These are phyloP conservation scores for Phyllosticta capitalensis DNA, from an alignment of 2,329 filamentous ascomycete genomes.

Conservation along the genomic window DNA sequence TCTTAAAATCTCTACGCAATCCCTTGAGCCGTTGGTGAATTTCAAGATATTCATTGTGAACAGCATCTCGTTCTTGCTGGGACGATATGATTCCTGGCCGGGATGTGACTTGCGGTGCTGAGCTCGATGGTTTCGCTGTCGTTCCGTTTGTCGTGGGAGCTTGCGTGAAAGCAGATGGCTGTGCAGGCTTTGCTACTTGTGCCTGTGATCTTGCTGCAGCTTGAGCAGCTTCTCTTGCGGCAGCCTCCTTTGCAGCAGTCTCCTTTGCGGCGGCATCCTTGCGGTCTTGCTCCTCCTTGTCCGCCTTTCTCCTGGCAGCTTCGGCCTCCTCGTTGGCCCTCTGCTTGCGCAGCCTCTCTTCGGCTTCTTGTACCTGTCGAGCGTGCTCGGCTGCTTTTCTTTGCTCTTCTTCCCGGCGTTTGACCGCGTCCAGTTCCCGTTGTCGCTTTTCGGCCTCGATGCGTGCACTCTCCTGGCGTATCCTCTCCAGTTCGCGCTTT, in stretches of 20 bases:
- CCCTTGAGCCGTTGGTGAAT: constrained; percentile 28
- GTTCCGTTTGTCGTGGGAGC: background rate
- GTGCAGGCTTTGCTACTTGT: constrained; percentile 17
- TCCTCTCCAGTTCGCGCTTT: constrained; percentile 27
- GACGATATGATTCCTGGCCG: constrained; percentile 1
- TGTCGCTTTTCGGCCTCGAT: constrained; percentile 28
- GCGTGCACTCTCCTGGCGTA: constrained; percentile 36
- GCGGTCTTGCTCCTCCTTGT: constrained; percentile 16
- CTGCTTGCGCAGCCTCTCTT: constrained; percentile 22
- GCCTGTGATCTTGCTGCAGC: constrained; percentile 18
- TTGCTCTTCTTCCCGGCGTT: constrained; percentile 24
- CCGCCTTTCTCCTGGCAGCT: constrained; percentile 11
- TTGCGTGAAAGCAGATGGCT: background rate
- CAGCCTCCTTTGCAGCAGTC: no score
- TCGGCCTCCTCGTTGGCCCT: constrained; percentile 18
- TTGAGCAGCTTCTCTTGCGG: constrained; percentile 14
- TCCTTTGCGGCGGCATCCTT: constrained; percentile 14
- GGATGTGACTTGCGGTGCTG: background rate
- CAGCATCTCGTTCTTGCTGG: constrained; percentile 15
- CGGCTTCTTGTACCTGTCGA: constrained; percentile 21
- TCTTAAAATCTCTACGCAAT: constrained; percentile 24
- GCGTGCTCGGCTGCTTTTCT: constrained; percentile 17
- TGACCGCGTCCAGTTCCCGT: constrained; percentile 23
- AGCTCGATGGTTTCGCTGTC: background rate
- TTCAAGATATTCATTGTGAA: constrained; percentile 26